These are phyloP conservation scores for Erysiphe pulchra DNA, from an alignment of 2,329 filamentous ascomycete genomes.

Conservation along the genomic window DNA sequence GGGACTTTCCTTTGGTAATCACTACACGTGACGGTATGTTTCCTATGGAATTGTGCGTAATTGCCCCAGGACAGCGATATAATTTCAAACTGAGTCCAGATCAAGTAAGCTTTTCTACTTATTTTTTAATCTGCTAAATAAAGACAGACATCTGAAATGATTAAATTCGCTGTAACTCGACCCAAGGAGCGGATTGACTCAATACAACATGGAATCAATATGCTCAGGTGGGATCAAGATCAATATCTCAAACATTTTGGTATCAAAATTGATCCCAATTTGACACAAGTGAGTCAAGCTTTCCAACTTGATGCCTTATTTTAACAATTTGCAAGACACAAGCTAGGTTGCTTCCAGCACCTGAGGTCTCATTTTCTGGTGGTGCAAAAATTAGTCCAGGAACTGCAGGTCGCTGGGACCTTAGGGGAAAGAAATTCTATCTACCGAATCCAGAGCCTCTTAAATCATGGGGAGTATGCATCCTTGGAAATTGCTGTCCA, in stretches of 20 bases:
- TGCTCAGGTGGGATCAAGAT: constrained; percentile 44
- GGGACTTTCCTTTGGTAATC: constrained; percentile 29
- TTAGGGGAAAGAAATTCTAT: constrained; percentile 58
- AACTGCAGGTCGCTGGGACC: constrained; percentile 57
- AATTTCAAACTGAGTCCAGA: constrained; percentile 31
- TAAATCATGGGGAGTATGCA: constrained; percentile 48
- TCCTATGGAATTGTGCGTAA: constrained; percentile 32
- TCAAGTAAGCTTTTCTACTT: constrained; percentile 13
- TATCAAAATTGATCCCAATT: constrained; percentile 35
- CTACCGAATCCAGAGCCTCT: constrained; percentile 35
- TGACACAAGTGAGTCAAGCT: constrained; percentile 22
- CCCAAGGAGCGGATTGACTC: constrained; percentile 40
- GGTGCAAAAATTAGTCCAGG: constrained; percentile 27
- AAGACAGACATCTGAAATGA: constrained; percentile 56
- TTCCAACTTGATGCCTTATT: not conserved
- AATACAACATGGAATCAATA: constrained; percentile 40
- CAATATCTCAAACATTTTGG: constrained; percentile 47
- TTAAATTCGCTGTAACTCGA: constrained; percentile 69
- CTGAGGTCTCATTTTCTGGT: constrained; percentile 38
- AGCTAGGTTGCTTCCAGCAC: constrained; percentile 45
- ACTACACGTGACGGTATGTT: constrained; percentile 28
- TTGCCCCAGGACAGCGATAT: constrained; percentile 31
- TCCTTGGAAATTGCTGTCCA: constrained; percentile 30
- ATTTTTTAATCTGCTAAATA: not conserved
- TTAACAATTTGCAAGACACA: constrained; percentile 20